phyloP scores from a whole-genome alignment of 805 yeast species.

The Suhomyces tanzawaensis region DNA sequence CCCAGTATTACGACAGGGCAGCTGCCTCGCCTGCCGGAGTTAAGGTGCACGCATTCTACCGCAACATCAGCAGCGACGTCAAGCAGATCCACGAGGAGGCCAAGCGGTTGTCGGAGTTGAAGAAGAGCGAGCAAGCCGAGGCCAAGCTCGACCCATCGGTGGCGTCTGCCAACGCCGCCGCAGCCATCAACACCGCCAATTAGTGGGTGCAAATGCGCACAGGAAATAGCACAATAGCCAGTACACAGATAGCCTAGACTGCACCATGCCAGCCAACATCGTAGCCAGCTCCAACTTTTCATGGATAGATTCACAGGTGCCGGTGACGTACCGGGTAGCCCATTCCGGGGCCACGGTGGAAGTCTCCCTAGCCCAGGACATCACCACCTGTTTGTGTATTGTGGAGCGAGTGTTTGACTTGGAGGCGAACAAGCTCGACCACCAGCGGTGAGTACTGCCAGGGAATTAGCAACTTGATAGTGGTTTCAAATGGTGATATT shows the following conservation, averaged over 20 bases:
- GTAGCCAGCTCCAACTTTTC: too few species aligned
- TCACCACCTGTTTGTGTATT: neutral
- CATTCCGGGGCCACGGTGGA: neutral
- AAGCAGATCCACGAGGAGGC: constrained; percentile 74
- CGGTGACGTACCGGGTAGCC: neutral
- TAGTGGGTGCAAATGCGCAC: neutral
- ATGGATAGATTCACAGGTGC: too few species aligned
- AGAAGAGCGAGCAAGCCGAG: constrained; percentile 31
- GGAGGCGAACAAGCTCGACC: neutral
- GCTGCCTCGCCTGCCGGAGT: constrained; percentile 51
- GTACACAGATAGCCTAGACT: neutral
- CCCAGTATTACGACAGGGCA: constrained; percentile 47
- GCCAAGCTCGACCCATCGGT: neutral
- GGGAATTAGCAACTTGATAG: too few species aligned
- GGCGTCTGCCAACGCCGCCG: constrained; percentile 1
- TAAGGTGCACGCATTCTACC: constrained; percentile 60
- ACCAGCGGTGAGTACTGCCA: neutral
- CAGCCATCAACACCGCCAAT: neutral
- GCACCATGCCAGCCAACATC: too few species aligned
- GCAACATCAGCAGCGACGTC: constrained; percentile 52
- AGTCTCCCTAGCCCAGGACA: neutral
- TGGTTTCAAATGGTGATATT: too few species aligned
- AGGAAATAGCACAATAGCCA: neutral
- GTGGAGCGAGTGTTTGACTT: neutral
- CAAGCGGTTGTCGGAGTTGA: constrained; percentile 60